Percentiles rank a stretch among this genome's conserved stretches.
Evolutionary conservation across 148 eudicot genomes (phyloP).

Genomic region (Pharnaceum exiguum): DNA sequence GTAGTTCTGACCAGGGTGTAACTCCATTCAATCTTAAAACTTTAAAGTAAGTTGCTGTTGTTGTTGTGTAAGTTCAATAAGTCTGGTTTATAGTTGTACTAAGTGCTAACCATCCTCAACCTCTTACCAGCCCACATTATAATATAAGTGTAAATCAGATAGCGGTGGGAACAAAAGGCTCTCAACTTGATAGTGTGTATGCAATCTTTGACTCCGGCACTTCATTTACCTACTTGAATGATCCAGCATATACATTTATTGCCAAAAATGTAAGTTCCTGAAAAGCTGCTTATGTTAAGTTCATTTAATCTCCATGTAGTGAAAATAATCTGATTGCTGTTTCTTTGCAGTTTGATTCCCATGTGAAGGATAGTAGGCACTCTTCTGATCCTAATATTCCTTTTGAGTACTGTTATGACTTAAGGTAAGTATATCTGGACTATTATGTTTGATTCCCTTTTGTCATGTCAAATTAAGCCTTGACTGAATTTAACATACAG

Average conservation of each 20-base stretch:
- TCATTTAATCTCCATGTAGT: background rate
- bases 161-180: conserved; percentile 46
- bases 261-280: conserved; percentile 47
- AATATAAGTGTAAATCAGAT: conserved; percentile 59
- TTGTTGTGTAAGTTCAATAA: background rate
- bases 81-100: conserved; percentile 10
- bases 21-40: conserved; percentile 50
- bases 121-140: conserved; percentile 58
- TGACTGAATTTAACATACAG: conserved; percentile 20
- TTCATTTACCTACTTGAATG: conserved; percentile 69
- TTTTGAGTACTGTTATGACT: conserved; percentile 67
- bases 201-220: conserved; percentile 90
- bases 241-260: conserved; percentile 63
- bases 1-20: conserved; percentile 60
- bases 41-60: conserved; percentile 39
- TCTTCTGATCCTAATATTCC: conserved; percentile 50
- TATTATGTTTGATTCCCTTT: background rate
- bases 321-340: background rate
- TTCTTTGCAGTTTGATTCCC: conserved; percentile 38
- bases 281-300: background rate
- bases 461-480: background rate
- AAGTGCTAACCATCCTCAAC: background rate
- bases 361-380: conserved; percentile 39
- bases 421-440: conserved; percentile 40
- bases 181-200: conserved; percentile 29